Evolutionary conservation across 768 basidiomycete species (phyloP), one percentile per base, ranked within the genome.

Genomic region (Daedalea quercina): DNA sequence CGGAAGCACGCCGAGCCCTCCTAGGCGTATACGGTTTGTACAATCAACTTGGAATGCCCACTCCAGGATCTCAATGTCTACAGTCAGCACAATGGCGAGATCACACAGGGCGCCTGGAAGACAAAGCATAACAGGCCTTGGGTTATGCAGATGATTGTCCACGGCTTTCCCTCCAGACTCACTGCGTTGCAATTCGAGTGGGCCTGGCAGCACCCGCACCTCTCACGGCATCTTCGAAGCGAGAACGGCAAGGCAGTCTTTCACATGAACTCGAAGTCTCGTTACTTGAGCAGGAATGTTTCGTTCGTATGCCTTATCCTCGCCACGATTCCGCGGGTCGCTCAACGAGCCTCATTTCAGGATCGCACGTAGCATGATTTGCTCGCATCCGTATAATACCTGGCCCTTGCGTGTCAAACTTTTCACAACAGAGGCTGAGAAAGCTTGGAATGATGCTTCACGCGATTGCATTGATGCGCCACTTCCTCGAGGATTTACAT

Each of bases 81-180:
- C n/a, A 82, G 87, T 24, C 89, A 91, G 61, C 90, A 93, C 65
- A 93, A 93, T 68, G 89, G 89, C 25, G 81, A 86, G 65, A 66
- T 90, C 51, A 69, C 76, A 0, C 78, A 80, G 60, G 90, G 90
- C 17, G 90, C 88, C 9, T 74, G 71, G 67, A 85, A 79, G 66
- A 91, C 89, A 0, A 69, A 67, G 42, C 58, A 69, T 23, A 76
- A 77, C 44, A 66, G 85, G 23, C 86, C 86, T 40, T 91, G 87
- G 89, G 75, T 81, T 11, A 90, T 93, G 88, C 82, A 85, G 54
- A 84, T 91, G 83, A 84, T 91, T 34, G 84, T 91, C 1, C 77
- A 88, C 63, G 90, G 90, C 3, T 91, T 93, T 60, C 87, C 89
- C 0, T 87, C 85, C 52, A 82, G 80, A 64, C 67, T 89, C 65